Evolutionary conservation across 129 eudicot genomes (phyloP), one percentile per base, ranked within the genome.

Genomic region (Lactuca saligna): DNA sequence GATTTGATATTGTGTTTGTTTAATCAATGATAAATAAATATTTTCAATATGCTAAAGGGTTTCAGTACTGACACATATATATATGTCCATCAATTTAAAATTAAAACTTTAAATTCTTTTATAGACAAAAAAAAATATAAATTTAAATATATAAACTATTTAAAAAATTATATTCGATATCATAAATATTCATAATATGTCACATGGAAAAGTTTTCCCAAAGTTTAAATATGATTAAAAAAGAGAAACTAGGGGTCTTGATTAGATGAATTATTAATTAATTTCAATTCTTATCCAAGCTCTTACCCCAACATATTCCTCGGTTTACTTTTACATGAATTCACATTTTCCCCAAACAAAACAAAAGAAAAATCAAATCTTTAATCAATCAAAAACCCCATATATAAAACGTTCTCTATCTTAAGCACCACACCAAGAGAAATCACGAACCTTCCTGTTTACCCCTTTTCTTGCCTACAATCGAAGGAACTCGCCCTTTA

Each of bases 371-470:
- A 46, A 71, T 71, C 64, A 8, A 32, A 59, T 33, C 49, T 57
- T 69, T 7, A 69, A 56, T 57, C 17, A 70, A 49, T 61, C 68
- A 61, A 38, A 61, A 71, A 49, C 35, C 75, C 76, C 76, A 37
- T 71, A 71, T 71, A 49, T 11, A 60, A 71, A 48, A 71, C 76
- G 59, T 71, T 71, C 57, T 60, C 55, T 57, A 57, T 70, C 74
- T 70, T 70, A 29, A 70, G 39, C 44, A 57, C 74, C 75, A 70
- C 56, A 70, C 57, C 56, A 14, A 56, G n/a, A 31, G 6, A 50
- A 41, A 62, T 70, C 77, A 59, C 62, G 76, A 78, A 56, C 75
- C 77, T 71, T 67, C 75, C 83, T 79, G 51, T 59, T 49, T 59
- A 12, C 8, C 46, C 56, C 68, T 17, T 17, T 11, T 54, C 68